phyloP scores from a whole-genome alignment of 495 filamentous ascomycete genomes.

The Hyaloscypha variabilis region DNA sequence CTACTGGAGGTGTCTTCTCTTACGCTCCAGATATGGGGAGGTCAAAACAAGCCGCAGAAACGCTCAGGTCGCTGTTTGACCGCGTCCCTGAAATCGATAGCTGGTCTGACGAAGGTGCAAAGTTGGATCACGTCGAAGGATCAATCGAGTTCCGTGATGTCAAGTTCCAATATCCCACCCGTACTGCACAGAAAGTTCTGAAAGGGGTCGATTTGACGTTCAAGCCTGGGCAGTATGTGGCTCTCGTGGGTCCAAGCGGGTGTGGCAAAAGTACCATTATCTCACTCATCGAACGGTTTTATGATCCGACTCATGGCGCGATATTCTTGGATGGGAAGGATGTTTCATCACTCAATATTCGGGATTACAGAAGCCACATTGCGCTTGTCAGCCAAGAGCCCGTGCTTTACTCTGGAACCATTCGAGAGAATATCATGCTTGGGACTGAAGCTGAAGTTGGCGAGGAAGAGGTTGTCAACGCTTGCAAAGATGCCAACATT shows the following conservation, averaged over 20 bases:
- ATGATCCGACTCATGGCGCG: constrained; percentile 57
- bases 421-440: constrained; percentile 61
- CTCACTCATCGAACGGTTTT: constrained; percentile 56
- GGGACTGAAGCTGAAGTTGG: constrained; percentile 62
- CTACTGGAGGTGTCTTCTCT: constrained; percentile 56
- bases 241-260: constrained; percentile 58
- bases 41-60: constrained; percentile 71
- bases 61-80: constrained; percentile 75
- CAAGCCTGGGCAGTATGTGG: constrained; percentile 51
- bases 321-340: constrained; percentile 72
- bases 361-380: constrained; percentile 70
- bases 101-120: constrained; percentile 52
- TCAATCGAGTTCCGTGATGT: constrained; percentile 36
- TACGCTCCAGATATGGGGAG: constrained; percentile 70
- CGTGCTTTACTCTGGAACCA: constrained; percentile 61
- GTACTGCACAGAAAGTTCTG: constrained; percentile 55
- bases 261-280: constrained; percentile 61
- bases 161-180: constrained; percentile 44
- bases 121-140: constrained; percentile 1
- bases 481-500: constrained; percentile 30
- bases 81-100: constrained; percentile 72
- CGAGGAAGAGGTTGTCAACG: constrained; percentile 40
- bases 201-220: constrained; percentile 56
- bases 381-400: constrained; percentile 84
- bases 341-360: constrained; percentile 68